Conservation (phyloP, 495 filamentous ascomycete species). For the Neurospora sp. region DNA sequence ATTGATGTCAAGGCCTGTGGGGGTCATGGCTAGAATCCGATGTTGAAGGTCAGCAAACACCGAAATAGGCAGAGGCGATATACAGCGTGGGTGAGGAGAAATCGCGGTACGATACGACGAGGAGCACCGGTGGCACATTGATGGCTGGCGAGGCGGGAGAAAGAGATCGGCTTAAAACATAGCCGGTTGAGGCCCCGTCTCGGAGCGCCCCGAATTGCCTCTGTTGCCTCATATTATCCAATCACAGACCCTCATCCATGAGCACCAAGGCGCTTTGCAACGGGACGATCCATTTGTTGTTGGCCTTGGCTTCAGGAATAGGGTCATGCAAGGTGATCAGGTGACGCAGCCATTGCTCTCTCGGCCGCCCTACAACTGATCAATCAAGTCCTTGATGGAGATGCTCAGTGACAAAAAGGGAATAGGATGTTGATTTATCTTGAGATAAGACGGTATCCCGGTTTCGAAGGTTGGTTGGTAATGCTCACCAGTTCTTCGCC, state of each 20-base stretch:
- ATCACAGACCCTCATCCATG: constrained; percentile 3
- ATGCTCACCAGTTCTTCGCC: neutral
- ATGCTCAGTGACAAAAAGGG: neutral
- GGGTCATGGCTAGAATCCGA: neutral
- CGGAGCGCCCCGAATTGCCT: neutral
- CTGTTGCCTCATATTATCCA: constrained; percentile 1
- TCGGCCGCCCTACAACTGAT: neutral
- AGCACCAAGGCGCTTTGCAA: neutral
- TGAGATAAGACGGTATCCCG: constrained; percentile 7
- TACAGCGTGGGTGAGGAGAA: neutral
- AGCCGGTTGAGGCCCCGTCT: neutral
- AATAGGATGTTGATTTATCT: neutral
- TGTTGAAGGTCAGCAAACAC: neutral
- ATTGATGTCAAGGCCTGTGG: neutral
- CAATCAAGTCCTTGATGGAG: neutral
- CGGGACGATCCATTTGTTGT: neutral
- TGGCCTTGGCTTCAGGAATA: neutral
- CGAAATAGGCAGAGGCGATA: neutral
- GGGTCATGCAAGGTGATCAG: constrained; percentile 22
- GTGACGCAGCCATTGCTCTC: constrained; percentile 14
- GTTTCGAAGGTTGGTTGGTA: constrained; percentile 1
- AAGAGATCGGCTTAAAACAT: neutral
- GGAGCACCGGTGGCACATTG: neutral
- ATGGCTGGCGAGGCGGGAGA: neutral
- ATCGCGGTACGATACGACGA: neutral